Evolutionary conservation across 2,329 filamentous ascomycete genomes (phyloP), one percentile per base, ranked within the genome.

Genomic region (Scedosporium aurantiacum): DNA sequence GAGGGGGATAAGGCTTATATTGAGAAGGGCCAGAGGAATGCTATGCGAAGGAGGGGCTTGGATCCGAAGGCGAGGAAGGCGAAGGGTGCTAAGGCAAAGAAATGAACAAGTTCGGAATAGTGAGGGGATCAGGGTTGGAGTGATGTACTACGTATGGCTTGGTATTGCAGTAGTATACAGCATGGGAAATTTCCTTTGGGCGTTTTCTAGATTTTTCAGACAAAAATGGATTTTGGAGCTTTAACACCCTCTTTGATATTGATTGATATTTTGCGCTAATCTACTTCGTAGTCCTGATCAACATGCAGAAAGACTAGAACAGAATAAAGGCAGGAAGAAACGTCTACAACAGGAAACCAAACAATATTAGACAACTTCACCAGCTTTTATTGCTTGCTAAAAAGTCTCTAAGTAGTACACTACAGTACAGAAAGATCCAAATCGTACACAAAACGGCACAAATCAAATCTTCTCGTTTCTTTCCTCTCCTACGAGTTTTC

Each of bases 1-100:
- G 84, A 87, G 0, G 87, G 86, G 70, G 90, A 93, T 69, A 73
- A 80, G 67, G 80, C 84, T 67, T 86, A 87, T 70, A 90, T 92
- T 52, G 82, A 87, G 68, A 84, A 84, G 67, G 88, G 85, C n/a
- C 85, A 86, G 77, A 82, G 83, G 66, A 90, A 88, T 68, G 82
- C 85, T 63, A 82, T 91, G 79, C 84, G 88, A 67, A 83, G 84
- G 68, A 87, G 88, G 70, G 89, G 89, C 63, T 73, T 92, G 60
- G 85, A 92, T 72, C 89, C 89, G 1, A 85, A 82, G 69, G 64
- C 66, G 57, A 74, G 70, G 66, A 70, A 73, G 64, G 65, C 67
- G 16, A 66, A 67, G 63, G 65, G 65, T 58, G 62, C 61, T 37
- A 61, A 64, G 63, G 59, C 60, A 5, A 55, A 65, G 59, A 59